Conservation (phyloP, 2,329 filamentous ascomycete species). For the Talaromyces marneffei region DNA sequence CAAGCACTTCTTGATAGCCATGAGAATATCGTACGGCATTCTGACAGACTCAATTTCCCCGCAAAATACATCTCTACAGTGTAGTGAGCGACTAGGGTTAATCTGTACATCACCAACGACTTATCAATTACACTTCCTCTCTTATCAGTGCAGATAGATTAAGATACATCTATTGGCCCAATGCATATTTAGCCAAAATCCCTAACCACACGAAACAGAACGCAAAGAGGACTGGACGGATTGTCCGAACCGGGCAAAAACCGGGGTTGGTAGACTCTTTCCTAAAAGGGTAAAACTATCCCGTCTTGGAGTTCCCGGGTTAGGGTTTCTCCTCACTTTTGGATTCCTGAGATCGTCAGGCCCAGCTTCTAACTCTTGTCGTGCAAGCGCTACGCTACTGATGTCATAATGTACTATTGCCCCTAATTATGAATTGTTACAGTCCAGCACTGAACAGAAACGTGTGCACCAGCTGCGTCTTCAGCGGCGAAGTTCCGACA, state of each 20-base stretch:
- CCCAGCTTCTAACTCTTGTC: background rate
- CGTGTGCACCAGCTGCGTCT: background rate
- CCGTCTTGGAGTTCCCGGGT: background rate
- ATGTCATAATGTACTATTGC: background rate
- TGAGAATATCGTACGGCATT: background rate
- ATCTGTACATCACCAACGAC: background rate
- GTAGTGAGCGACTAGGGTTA: background rate
- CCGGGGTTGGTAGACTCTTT: background rate
- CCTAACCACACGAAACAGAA: background rate
- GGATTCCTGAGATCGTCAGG: background rate
- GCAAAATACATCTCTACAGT: background rate
- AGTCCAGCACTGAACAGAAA: background rate
- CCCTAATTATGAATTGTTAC: background rate
- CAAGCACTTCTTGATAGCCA: background rate
- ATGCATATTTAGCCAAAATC: background rate
- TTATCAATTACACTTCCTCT: background rate
- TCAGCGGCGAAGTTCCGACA: background rate
- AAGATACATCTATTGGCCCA: background rate
- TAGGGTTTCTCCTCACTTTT: background rate
- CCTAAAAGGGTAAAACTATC: conserved; percentile 15
- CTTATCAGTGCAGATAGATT: background rate
- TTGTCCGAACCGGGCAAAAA: conserved; percentile 11
- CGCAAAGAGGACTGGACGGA: conserved; percentile 4
- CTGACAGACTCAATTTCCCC: background rate
- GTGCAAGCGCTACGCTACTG: background rate